Evolutionary conservation across 2,329 filamentous ascomycete species (phyloP).

Genomic region (Pseudopyricularia javanii): DNA sequence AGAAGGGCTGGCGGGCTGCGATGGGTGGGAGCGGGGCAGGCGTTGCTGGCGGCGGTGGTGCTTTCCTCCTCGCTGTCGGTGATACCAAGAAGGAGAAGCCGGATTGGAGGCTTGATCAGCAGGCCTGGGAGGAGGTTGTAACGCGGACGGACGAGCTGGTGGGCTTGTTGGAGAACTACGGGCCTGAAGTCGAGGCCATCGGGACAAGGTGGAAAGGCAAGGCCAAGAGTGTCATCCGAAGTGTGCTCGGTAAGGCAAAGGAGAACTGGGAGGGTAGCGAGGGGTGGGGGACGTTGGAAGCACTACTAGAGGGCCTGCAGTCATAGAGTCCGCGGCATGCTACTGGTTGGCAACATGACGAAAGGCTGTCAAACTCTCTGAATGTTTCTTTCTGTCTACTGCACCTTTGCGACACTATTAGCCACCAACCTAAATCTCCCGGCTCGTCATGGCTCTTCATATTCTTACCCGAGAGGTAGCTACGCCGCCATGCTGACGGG

Average conservation of each 20-base stretch:
- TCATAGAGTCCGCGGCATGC: neutral
- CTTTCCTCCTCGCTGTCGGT: constrained; percentile 23
- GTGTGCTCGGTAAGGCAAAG: constrained; percentile 70
- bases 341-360: neutral
- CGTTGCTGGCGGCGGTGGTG: constrained; percentile 11
- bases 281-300: constrained; percentile 52
- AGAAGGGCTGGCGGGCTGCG: constrained; percentile 78
- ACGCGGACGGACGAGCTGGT: constrained; percentile 71
- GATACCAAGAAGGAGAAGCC: constrained; percentile 24
- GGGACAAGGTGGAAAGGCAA: constrained; percentile 81
- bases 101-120: constrained; percentile 44
- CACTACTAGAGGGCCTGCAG: constrained; percentile 38
- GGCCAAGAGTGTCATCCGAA: constrained; percentile 70
- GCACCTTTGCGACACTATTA: too few relatives aligned
- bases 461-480: too few relatives aligned
- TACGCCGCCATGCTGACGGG: too few relatives aligned
- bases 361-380: too few relatives aligned
- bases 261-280: constrained; percentile 69
- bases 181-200: constrained; percentile 51
- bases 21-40: constrained; percentile 35
- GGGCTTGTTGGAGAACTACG: constrained; percentile 71
- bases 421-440: too few relatives aligned
- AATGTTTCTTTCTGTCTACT: too few relatives aligned
- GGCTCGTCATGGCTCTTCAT: too few relatives aligned
- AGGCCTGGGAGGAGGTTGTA: constrained; percentile 61